phyloP scores from a whole-genome alignment of 495 filamentous ascomycete species.

The Podospora fimiseda region DNA sequence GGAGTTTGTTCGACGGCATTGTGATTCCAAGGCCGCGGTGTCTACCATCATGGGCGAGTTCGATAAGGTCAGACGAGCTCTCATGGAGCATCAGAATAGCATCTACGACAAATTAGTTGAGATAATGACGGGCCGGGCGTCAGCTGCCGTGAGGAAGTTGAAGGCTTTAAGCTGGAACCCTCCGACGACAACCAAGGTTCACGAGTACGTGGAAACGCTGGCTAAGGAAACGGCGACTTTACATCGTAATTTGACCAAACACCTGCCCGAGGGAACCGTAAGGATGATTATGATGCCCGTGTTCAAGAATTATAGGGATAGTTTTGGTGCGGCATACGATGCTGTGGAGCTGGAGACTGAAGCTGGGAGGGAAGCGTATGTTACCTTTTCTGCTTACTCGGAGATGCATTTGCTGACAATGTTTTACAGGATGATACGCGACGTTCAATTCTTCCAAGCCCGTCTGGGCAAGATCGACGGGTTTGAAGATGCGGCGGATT shows the following conservation, averaged over 20 bases:
- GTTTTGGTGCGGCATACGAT: slow-evolving; percentile 69
- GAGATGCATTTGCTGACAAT: slow-evolving; percentile 14
- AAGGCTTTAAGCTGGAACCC: slow-evolving; percentile 70
- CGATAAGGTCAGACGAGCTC: slow-evolving; percentile 82
- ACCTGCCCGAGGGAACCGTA: slow-evolving; percentile 73
- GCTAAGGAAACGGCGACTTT: slow-evolving; percentile 83
- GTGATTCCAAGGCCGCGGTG: slow-evolving; percentile 43
- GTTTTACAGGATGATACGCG: slow-evolving; percentile 62
- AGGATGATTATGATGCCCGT: slow-evolving; percentile 85
- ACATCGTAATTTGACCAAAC: slow-evolving; percentile 79
- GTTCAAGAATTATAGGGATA: slow-evolving; percentile 77
- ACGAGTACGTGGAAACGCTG: slow-evolving; percentile 84
- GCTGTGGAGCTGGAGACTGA: slow-evolving; percentile 61
- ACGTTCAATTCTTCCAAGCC: slow-evolving; percentile 69
- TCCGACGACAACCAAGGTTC: slow-evolving; percentile 33
- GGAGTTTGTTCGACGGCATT: slow-evolving; percentile 81
- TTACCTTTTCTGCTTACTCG: slow-evolving; percentile 5
- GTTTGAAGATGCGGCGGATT: slow-evolving; percentile 61
- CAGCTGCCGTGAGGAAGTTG: slow-evolving; percentile 65
- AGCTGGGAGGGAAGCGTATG: slow-evolving; percentile 65
- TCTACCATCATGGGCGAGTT: slow-evolving; percentile 71
- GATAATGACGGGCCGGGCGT: slow-evolving; percentile 81
- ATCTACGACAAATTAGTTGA: slow-evolving; percentile 95
- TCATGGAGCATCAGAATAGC: slow-evolving; percentile 85
- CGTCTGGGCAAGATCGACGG: slow-evolving; percentile 76